Base-by-base conservation (phyloP, 768 basidiomycete genomes). In the Mycena polygramma region DNA sequence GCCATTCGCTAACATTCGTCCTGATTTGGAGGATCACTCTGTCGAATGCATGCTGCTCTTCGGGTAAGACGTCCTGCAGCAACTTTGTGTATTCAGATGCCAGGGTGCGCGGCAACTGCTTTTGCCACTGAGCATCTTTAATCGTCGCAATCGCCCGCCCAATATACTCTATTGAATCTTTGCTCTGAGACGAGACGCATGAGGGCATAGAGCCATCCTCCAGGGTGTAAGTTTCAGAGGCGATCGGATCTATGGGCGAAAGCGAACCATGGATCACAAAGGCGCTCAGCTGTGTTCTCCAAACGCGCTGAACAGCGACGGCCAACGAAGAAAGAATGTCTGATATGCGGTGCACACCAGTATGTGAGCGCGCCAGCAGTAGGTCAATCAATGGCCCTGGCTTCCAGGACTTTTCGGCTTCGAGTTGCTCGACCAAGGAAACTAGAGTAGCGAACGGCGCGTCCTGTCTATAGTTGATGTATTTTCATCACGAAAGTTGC, bases 1-100 rank as follows among this genome's bases (percentile, higher is more conserved):
- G 83, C 95, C 96, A 98, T 84, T 98, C 96, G 77, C 95, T 93
- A 59, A 97, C 88, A 66, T 92, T 91, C 1, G 87, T 91, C 67
- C 95, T 84, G 45, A 96, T 94, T 69, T 91, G 89, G 20, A 88
- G 82, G 43, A 98, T 89, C 68, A 91, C 88, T 39, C 85, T 81
- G 77, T 94, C 94, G 75, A 98, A 94, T 19, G 84, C 86, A 70
- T 93, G 91, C 69, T 89, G 89, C 73, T 95, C 92, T 75, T 94
- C 89, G 0, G 92, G 91, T 10, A 94, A 84, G 5, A 94, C 90
- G 11, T 82, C 83, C 69, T 91, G 90, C 7, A 96, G 79, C 66
- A 93, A 73, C 41, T 79, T 83, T 15, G 92, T 90, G 75, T 96
- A 92, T 24, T 90, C 88, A 22, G 87, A 78, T 11, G 92, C 88